Conservation (phyloP, 2,329 filamentous ascomycete genomes). For the Neofusicoccum sp. region DNA sequence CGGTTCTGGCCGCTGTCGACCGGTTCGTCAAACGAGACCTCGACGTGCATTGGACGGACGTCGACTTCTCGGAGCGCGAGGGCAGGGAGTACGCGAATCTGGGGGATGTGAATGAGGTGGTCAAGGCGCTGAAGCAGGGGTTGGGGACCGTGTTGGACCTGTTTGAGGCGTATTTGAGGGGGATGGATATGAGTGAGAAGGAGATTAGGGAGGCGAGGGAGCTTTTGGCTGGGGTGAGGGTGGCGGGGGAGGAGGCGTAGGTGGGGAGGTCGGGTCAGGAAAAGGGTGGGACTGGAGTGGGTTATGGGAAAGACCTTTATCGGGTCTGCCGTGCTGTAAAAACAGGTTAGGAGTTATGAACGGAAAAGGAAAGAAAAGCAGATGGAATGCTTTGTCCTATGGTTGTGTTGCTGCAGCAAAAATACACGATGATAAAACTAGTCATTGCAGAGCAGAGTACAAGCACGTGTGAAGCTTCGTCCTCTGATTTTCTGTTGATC, state of each 20-base stretch:
- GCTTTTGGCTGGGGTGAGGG: slow-evolving; percentile 39
- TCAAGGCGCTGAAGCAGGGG: slow-evolving; percentile 65
- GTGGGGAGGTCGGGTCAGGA: not conserved
- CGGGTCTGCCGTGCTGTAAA: too few species aligned
- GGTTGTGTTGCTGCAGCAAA: too few species aligned
- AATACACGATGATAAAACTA: too few species aligned
- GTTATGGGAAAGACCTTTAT: too few species aligned
- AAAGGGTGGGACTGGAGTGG: too few species aligned
- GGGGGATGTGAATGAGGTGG: slow-evolving; percentile 70
- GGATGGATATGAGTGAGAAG: slow-evolving; percentile 68
- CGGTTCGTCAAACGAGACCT: slow-evolving; percentile 59
- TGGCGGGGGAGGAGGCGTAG: slow-evolving; percentile 26
- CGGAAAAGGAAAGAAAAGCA: too few species aligned
- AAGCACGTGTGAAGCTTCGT: too few species aligned
- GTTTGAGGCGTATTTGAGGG: slow-evolving; percentile 74
- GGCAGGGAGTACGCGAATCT: slow-evolving; percentile 42
- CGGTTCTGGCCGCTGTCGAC: slow-evolving; percentile 70
- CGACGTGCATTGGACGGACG: slow-evolving; percentile 78
- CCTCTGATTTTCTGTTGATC: too few species aligned
- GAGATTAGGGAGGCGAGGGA: slow-evolving; percentile 77
- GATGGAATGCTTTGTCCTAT: too few species aligned
- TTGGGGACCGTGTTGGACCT: slow-evolving; percentile 67
- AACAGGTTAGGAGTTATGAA: too few species aligned
- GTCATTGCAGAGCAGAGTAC: too few species aligned
- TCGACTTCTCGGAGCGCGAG: slow-evolving; percentile 56